phyloP scores from a whole-genome alignment of 768 basidiomycete species.

The Mycena galericulata region DNA sequence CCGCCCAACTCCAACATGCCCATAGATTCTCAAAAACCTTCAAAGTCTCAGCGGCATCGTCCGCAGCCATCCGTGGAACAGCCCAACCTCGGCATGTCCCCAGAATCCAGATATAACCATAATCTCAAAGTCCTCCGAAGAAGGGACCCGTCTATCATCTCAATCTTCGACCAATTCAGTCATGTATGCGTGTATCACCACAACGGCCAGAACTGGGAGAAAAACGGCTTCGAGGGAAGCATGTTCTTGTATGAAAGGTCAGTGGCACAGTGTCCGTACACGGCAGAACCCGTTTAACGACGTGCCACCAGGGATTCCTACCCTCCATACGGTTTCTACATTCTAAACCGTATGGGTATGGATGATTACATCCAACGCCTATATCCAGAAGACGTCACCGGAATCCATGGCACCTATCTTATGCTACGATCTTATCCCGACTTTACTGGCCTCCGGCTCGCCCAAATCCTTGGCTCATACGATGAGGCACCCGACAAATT shows the following conservation, averaged over 20 bases:
- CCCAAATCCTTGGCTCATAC: constrained; percentile 46
- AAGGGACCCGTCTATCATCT: constrained; percentile 81
- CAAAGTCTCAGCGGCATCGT: constrained; percentile 29
- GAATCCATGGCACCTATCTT: constrained; percentile 70
- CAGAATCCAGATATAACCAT: constrained; percentile 73
- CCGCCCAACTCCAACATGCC: constrained; percentile 11
- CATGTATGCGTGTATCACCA: constrained; percentile 87
- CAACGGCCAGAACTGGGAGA: constrained; percentile 82
- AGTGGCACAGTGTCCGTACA: constrained; percentile 41
- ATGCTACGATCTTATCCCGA: constrained; percentile 82
- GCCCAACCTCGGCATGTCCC: constrained; percentile 66
- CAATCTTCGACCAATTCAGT: constrained; percentile 89
- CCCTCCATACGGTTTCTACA: constrained; percentile 87
- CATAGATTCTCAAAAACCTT: constrained; percentile 11
- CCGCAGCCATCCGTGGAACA: constrained; percentile 39
- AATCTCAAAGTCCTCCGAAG: constrained; percentile 86
- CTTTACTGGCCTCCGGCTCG: constrained; percentile 65
- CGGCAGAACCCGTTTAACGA: constrained; percentile 22
- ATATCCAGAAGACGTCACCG: constrained; percentile 83
- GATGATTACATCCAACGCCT: constrained; percentile 82
- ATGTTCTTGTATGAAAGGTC: constrained; percentile 92
- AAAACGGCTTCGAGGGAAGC: constrained; percentile 87
- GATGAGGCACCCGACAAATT: constrained; percentile 58
- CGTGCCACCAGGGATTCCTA: constrained; percentile 68
- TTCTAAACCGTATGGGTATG: constrained; percentile 84